Evolutionary conservation across 176 grass and related monocot species (phyloP), one percentile per base, ranked within the genome.

Genomic region (Sorghum bicolor): DNA sequence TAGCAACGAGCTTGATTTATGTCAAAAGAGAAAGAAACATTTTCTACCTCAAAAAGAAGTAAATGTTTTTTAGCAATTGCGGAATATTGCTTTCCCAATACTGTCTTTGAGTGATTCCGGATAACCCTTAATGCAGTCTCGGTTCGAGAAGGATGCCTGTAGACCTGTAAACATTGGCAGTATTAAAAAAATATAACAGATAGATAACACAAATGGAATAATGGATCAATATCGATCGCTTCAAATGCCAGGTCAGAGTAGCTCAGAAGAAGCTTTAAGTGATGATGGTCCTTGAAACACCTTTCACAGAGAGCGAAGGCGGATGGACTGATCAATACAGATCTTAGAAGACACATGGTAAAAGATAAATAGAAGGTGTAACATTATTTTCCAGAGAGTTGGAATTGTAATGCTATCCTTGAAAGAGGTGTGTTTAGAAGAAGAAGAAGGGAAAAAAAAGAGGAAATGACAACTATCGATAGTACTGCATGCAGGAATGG

Each of bases 21-120:
- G 55, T 63, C 8, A 85, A 15, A 71, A 81, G 65, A 81, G 20
- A 80, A 77, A 17, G 20, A 70, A 77, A 62, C 64, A 73, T 65
- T 70, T 11, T 64, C 5, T 93, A 94, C 96, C 91, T 98, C 96
- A 86, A 98, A 98, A 90, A 98, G 89, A 88, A 81, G 63, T 29
- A 95, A 86, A 79, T 98, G 89, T 9, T 89, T 98, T 86, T 93
- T 98, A 48, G 92, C 90, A 32, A 70, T 87, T 70, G 82, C 85
- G 60, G 67, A 70, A 72, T 86, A 78, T 83, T 93, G 84, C 70
- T 77, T 91, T 72, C 80, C 85, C 79, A 98, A 47, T 70, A 89
- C 62, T 73, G 79, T 82, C 79, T 88, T 98, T 62, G 96, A 93
- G 82, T 95, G 91, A 64, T 50, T 90, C 74, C 80, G 80, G 48